These are phyloP conservation scores for Calendula officinalis DNA, from an alignment of 129 eudicot genomes.

Conservation along the genomic window DNA sequence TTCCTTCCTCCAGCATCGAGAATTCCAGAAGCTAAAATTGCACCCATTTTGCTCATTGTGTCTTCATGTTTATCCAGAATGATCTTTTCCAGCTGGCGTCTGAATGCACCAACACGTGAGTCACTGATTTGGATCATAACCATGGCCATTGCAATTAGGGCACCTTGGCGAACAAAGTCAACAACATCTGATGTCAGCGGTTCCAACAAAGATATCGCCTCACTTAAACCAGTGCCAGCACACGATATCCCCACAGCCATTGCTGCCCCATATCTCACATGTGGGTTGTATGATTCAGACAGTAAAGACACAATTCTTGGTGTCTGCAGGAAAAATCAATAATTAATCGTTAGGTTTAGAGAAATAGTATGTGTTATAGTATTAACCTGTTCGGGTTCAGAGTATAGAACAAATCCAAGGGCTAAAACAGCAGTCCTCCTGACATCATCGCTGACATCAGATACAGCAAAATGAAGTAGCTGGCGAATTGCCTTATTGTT, in stretches of 20 bases:
- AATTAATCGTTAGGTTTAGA: neutral
- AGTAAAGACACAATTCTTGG: slow-evolving; percentile 83
- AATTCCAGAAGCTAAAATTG: slow-evolving; percentile 94
- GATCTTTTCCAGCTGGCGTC: slow-evolving; percentile 92
- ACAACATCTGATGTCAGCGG: slow-evolving; percentile 94
- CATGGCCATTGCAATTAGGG: slow-evolving; percentile 98
- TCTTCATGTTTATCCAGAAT: slow-evolving; percentile 97
- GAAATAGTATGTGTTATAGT: slow-evolving; percentile 14
- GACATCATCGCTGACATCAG: slow-evolving; percentile 97
- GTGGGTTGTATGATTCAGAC: slow-evolving; percentile 92
- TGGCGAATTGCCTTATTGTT: slow-evolving; percentile 96
- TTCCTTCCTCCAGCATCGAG: slow-evolving; percentile 99
- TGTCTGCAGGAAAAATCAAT: slow-evolving; percentile 45
- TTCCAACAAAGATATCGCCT: slow-evolving; percentile 93
- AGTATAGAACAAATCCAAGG: slow-evolving; percentile 91
- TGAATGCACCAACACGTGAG: slow-evolving; percentile 95
- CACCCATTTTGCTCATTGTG: slow-evolving; percentile 99
- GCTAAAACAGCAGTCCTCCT: slow-evolving; percentile 96
- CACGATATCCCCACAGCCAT: slow-evolving; percentile 97
- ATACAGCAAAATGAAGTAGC: slow-evolving; percentile 92
- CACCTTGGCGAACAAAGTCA: slow-evolving; percentile 98
- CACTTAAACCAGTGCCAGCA: slow-evolving; percentile 95
- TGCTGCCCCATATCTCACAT: slow-evolving; percentile 97
- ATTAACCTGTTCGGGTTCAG: slow-evolving; percentile 97
- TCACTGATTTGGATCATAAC: slow-evolving; percentile 96